Evolutionary conservation across 1,139 yeast genomes (phyloP).

Genomic region (Debaryomyces fabryi): DNA sequence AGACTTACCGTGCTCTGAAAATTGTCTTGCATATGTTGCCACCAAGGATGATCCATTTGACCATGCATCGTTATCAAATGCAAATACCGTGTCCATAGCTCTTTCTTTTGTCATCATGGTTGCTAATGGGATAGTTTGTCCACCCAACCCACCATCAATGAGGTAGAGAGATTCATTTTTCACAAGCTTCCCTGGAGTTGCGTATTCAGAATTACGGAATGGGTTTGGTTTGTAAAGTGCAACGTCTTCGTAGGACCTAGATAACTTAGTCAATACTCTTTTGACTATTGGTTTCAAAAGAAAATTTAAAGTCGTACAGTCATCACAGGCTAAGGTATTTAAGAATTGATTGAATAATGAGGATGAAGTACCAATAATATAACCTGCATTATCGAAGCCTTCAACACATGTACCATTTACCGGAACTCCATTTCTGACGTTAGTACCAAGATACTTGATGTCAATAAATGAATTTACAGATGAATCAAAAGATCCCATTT

Average conservation of each 20-base stretch:
- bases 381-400: slow-evolving; percentile 81
- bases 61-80: slow-evolving; percentile 39
- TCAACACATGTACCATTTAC: slow-evolving; percentile 47
- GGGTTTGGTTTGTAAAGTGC: slow-evolving; percentile 55
- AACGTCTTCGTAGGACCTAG: slow-evolving; percentile 40
- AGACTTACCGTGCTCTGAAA: slow-evolving; percentile 55
- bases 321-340: slow-evolving; percentile 54
- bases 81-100: slow-evolving; percentile 39
- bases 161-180: slow-evolving; percentile 37
- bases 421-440: slow-evolving; percentile 35
- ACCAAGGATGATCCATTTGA: slow-evolving; percentile 34
- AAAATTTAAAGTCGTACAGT: slow-evolving; percentile 48
- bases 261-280: slow-evolving; percentile 47
- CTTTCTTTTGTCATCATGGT: slow-evolving; percentile 40
- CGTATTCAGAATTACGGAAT: slow-evolving; percentile 48
- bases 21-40: slow-evolving; percentile 65
- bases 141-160: slow-evolving; percentile 48
- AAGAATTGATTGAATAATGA: slow-evolving; percentile 74
- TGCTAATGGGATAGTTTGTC: slow-evolving; percentile 41
- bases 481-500: slow-evolving; percentile 47
- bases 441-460: slow-evolving; percentile 38
- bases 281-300: slow-evolving; percentile 50
- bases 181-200: slow-evolving; percentile 30
- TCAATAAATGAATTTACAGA: slow-evolving; percentile 42
- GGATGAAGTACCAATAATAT: slow-evolving; percentile 76